Evolutionary conservation across 2,329 filamentous ascomycete genomes (phyloP).

Genomic region (Fragosphaeria purpurea): DNA sequence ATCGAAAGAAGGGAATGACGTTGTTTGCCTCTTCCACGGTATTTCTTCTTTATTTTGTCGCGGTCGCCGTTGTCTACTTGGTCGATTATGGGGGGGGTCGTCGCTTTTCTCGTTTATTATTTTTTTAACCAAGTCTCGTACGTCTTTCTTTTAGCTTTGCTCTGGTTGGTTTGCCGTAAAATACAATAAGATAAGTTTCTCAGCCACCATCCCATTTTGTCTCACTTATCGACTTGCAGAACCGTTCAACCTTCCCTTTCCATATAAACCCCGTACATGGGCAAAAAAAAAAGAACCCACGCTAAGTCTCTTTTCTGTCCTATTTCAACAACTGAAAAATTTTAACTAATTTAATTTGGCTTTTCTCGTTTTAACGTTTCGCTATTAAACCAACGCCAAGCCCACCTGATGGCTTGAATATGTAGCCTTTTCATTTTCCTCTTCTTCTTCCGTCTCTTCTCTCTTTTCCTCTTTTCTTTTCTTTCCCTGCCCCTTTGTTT

Average conservation of each 20-base stretch:
- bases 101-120: too few relatives aligned
- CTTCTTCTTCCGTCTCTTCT: background rate
- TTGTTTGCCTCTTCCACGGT: too few relatives aligned
- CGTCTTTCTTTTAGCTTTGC: background rate
- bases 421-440: background rate
- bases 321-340: too few relatives aligned
- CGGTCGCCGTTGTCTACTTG: too few relatives aligned
- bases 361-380: too few relatives aligned
- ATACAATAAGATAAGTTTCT: background rate
- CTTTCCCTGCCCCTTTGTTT: background rate
- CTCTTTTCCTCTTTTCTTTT: background rate
- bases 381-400: too few relatives aligned
- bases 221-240: too few relatives aligned
- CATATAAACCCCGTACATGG: background rate
- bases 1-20: too few relatives aligned
- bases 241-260: background rate
- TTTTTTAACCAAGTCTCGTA: background rate
- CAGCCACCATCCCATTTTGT: too few relatives aligned
- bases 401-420: background rate
- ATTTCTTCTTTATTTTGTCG: too few relatives aligned
- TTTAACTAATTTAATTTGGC: background rate
- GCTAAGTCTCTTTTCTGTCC: constrained; percentile 1
- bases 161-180: background rate
- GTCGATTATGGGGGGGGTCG: too few relatives aligned
- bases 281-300: background rate